phyloP scores from a whole-genome alignment of 2,329 filamentous ascomycete genomes.

The Xylaria hypoxylon region DNA sequence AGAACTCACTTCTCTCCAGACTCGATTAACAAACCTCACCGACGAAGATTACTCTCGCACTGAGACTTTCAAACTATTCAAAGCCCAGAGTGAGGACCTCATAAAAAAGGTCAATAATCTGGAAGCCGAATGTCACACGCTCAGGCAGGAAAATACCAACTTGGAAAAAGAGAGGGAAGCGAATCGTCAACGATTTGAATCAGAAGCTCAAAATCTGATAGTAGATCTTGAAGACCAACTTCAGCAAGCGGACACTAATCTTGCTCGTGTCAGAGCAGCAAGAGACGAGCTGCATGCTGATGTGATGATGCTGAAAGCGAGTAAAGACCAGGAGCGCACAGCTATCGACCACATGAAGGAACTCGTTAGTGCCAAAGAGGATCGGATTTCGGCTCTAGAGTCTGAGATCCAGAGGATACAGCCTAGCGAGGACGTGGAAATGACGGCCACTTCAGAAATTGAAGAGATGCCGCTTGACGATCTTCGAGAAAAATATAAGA shows the following conservation, averaged over 20 bases:
- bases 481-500: slow-evolving; percentile 77
- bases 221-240: slow-evolving; percentile 86
- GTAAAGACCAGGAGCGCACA: slow-evolving; percentile 79
- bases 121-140: slow-evolving; percentile 85
- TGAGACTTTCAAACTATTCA: slow-evolving; percentile 92
- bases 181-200: slow-evolving; percentile 83
- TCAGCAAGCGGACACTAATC: slow-evolving; percentile 82
- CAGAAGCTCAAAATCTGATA: slow-evolving; percentile 78
- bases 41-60: slow-evolving; percentile 96
- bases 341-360: slow-evolving; percentile 82
- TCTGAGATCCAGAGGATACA: slow-evolving; percentile 80
- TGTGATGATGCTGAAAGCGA: slow-evolving; percentile 80
- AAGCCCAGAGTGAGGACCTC: slow-evolving; percentile 89
- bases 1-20: slow-evolving; percentile 80
- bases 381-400: slow-evolving; percentile 84
- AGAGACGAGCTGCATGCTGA: slow-evolving; percentile 90
- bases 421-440: slow-evolving; percentile 60
- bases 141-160: slow-evolving; percentile 87
- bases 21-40: slow-evolving; percentile 75
- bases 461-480: slow-evolving; percentile 75
- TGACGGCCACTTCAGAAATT: slow-evolving; percentile 60
- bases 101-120: slow-evolving; percentile 92
- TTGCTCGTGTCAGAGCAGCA: slow-evolving; percentile 84
- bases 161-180: slow-evolving; percentile 85
- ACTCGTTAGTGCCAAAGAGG: slow-evolving; percentile 80